These are phyloP conservation scores for Psidium guajava DNA, from an alignment of 345 rosid species.

Conservation along the genomic window DNA sequence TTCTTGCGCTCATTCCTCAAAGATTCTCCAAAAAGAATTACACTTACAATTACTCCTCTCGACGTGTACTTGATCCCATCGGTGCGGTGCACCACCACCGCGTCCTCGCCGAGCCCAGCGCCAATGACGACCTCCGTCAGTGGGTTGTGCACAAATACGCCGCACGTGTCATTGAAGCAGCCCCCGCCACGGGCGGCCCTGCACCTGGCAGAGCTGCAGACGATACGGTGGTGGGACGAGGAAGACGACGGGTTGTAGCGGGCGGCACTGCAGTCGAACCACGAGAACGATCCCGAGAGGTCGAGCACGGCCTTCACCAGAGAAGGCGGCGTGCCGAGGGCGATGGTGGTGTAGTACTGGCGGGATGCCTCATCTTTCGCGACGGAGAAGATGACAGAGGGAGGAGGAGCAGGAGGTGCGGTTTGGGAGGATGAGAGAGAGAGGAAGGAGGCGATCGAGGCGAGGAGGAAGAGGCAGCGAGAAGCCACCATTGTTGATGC, in stretches of 20 bases:
- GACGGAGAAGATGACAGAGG: constrained; percentile 18
- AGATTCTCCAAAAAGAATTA: background rate
- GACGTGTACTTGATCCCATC: constrained; percentile 2
- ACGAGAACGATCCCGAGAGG: constrained; percentile 20
- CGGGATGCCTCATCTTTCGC: constrained; percentile 21
- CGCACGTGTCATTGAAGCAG: constrained; percentile 29
- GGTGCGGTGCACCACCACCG: background rate
- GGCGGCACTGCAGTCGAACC: constrained; percentile 27
- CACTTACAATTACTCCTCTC: background rate
- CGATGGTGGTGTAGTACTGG: constrained; percentile 27
- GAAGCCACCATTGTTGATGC: background rate
- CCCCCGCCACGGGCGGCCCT: constrained; percentile 1
- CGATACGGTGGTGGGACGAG: constrained; percentile 13
- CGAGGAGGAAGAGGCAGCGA: background rate
- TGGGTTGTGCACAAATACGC: constrained; percentile 8
- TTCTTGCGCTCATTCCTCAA: background rate
- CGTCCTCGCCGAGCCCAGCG: constrained; percentile 17
- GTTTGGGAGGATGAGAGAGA: background rate
- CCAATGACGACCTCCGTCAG: background rate
- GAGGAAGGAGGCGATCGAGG: background rate
- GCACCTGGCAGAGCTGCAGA: constrained; percentile 17
- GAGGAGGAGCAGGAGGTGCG: constrained; percentile 1
- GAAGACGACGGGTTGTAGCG: constrained; percentile 8
- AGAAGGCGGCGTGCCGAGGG: constrained; percentile 10
- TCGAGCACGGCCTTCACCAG: constrained; percentile 10